Evolutionary conservation across 2,329 filamentous ascomycete genomes (phyloP).

Genomic region (Arthrobotrys pseudoclavata): DNA sequence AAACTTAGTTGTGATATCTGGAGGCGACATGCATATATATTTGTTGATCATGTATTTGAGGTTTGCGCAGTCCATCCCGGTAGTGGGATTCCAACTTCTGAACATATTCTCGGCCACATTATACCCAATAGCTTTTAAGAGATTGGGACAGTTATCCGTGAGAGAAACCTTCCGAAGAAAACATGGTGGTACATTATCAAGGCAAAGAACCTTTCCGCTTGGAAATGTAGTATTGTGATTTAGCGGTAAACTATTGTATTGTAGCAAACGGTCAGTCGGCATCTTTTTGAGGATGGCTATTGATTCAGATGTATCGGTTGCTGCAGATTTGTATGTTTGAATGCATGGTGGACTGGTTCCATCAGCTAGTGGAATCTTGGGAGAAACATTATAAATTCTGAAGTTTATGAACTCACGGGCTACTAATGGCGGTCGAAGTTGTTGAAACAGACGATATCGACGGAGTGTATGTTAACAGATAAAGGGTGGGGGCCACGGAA

Average conservation of each 20-base stretch:
- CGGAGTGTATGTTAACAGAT: constrained; percentile 1
- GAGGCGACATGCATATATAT: constrained; percentile 14
- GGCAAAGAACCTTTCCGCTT: constrained; percentile 3
- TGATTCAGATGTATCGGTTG: constrained; percentile 3
- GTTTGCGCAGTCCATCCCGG: background rate
- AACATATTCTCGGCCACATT: background rate
- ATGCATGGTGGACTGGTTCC: background rate
- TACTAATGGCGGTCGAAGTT: background rate
- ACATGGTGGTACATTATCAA: constrained; percentile 1
- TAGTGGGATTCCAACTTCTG: constrained; percentile 9
- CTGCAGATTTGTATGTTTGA: background rate
- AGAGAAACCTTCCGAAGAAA: background rate
- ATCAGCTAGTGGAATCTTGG: background rate
- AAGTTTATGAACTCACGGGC: background rate
- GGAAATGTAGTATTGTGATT: background rate
- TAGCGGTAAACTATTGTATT: background rate
- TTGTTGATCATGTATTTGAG: constrained; percentile 8
- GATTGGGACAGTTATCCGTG: background rate
- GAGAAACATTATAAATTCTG: background rate
- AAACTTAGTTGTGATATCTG: background rate
- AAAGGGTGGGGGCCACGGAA: background rate
- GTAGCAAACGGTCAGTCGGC: background rate
- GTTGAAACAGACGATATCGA: background rate
- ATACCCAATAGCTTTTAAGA: background rate
- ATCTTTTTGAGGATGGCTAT: background rate